phyloP scores from a whole-genome alignment of 1,284 basidiomycete genomes.

The Naganishia sp. region DNA sequence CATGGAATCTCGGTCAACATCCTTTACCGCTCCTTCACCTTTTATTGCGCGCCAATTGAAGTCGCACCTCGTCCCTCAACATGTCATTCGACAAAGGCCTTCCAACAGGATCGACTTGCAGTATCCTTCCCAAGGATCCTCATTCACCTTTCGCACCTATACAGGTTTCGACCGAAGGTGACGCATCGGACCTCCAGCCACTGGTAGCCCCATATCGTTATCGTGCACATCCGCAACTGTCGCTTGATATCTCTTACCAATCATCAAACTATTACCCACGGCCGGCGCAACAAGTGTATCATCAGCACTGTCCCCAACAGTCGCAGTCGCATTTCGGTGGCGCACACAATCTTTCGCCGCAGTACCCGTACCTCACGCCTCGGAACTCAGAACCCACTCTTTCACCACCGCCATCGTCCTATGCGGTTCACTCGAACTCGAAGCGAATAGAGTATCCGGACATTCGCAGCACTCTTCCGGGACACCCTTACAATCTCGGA shows the following conservation, averaged over 20 bases:
- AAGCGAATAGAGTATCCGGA: not conserved
- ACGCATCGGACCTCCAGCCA: not conserved
- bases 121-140: not conserved
- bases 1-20: conserved; percentile 22
- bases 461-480: not conserved
- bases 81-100: conserved; percentile 26
- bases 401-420: not conserved
- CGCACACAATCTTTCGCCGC: too few species aligned
- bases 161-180: not conserved
- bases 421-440: too few species aligned
- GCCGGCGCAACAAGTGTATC: conserved; percentile 3
- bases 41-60: conserved; percentile 3
- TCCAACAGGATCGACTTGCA: not conserved
- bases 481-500: not conserved
- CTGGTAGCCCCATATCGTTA: not conserved
- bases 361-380: too few species aligned
- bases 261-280: not conserved
- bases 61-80: conserved; percentile 6
- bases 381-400: not conserved
- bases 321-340: too few species aligned
- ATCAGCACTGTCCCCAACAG: conserved; percentile 6
- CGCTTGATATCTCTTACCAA: too few species aligned
- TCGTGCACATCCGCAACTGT: too few species aligned
- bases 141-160: conserved; percentile 7
- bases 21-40: conserved; percentile 23